Evolutionary conservation across 1,284 basidiomycete genomes (phyloP).

Genomic region (Takashimella koratensis): DNA sequence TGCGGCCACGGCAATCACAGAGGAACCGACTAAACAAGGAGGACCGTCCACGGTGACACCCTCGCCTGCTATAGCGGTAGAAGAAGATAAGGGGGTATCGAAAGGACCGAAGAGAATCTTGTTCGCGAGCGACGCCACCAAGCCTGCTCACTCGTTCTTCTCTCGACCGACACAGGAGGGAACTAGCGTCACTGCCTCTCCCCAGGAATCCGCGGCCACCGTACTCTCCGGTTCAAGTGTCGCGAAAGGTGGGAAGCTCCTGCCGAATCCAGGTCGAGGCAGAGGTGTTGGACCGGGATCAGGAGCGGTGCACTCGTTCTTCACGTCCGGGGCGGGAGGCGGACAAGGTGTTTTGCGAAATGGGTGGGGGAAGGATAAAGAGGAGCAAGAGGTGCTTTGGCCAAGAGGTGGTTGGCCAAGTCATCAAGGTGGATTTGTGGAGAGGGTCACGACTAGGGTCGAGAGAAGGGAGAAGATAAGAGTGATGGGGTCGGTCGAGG

Average conservation of each 20-base stretch:
- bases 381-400: conserved; percentile 32
- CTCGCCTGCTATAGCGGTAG: neutral
- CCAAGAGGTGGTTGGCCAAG: conserved; percentile 29
- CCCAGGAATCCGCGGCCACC: neutral
- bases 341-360: conserved; percentile 19
- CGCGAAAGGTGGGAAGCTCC: neutral
- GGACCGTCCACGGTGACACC: too few species aligned
- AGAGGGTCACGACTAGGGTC: neutral
- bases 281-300: neutral
- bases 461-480: neutral
- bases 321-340: conserved; percentile 10
- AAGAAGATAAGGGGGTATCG: neutral
- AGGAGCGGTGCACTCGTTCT: conserved; percentile 32
- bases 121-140: conserved; percentile 24
- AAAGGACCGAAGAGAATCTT: conserved; percentile 22
- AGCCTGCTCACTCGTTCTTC: conserved; percentile 37
- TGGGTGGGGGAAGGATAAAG: conserved; percentile 38
- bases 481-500: neutral
- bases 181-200: neutral
- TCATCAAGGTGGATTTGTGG: conserved; percentile 6
- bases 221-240: neutral
- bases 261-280: neutral
- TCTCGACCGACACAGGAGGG: conserved; percentile 1
- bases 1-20: too few species aligned
- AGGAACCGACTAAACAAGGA: too few species aligned